Conservation (phyloP, 1,139 yeast species). For the Geotrichum macrosporum region DNA sequence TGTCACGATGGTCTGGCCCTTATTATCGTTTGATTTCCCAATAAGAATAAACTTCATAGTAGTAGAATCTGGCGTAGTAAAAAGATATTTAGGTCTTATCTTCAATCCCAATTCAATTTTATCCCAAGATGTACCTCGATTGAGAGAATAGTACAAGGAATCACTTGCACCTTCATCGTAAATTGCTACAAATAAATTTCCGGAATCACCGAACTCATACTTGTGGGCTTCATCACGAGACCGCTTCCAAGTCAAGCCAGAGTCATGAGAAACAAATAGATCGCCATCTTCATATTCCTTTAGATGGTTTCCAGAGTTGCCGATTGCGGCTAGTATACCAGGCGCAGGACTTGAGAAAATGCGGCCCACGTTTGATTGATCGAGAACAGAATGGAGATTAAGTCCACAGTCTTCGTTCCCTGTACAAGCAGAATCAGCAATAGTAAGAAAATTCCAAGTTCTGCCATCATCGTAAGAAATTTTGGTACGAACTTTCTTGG, state of each 20-base stretch:
- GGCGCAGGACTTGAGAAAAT: conserved; percentile 66
- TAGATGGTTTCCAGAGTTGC: conserved; percentile 36
- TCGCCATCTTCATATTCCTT: conserved; percentile 33
- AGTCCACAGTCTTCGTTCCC: conserved; percentile 50
- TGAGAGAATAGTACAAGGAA: conserved; percentile 53
- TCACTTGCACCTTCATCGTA: conserved; percentile 39
- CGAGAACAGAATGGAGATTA: conserved; percentile 50
- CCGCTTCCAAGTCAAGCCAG: conserved; percentile 67
- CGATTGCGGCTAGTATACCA: conserved; percentile 57
- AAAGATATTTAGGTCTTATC: conserved; percentile 46
- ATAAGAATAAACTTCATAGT: conserved; percentile 55
- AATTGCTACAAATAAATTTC: conserved; percentile 66
- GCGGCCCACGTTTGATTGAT: conserved; percentile 53
- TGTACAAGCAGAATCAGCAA: conserved; percentile 44
- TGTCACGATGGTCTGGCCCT: conserved; percentile 35
- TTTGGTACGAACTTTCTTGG: conserved; percentile 35
- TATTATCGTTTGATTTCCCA: conserved; percentile 42
- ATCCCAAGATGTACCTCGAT: conserved; percentile 70
- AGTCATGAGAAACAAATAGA: conserved; percentile 65
- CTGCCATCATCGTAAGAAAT: conserved; percentile 63
- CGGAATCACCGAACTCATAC: conserved; percentile 73
- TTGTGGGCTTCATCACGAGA: conserved; percentile 53
- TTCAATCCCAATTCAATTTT: conserved; percentile 47
- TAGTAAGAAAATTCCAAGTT: conserved; percentile 53
- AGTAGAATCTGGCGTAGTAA: conserved; percentile 72